A percentile compares a stretch with the other conserved stretches of the same genome.
Evolutionary conservation across 768 basidiomycete species (phyloP).

Genomic region (Boletellus ananiceps): DNA sequence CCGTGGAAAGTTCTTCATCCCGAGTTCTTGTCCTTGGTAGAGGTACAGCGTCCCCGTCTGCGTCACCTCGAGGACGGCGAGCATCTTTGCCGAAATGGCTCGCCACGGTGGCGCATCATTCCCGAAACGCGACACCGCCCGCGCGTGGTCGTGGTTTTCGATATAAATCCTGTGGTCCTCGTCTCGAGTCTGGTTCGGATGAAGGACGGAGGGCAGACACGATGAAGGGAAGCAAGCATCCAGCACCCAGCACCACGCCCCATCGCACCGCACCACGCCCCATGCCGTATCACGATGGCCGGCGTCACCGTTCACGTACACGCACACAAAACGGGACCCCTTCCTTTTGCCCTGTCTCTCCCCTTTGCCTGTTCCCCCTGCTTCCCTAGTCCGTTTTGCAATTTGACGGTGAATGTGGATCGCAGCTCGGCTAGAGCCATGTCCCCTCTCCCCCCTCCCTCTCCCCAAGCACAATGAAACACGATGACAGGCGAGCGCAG

Average conservation of each 20-base stretch:
- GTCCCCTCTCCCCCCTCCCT: too few relatives aligned
- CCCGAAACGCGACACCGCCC: conserved; percentile 62
- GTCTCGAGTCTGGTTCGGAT: background rate
- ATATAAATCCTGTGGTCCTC: conserved; percentile 45
- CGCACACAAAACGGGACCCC: too few relatives aligned
- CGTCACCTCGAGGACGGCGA: conserved; percentile 56
- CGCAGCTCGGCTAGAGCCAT: too few relatives aligned
- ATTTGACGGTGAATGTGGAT: too few relatives aligned
- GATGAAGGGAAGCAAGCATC: conserved; percentile 12
- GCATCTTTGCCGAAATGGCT: conserved; percentile 55
- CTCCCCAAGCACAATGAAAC: too few relatives aligned
- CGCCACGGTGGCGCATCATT: conserved; percentile 58
- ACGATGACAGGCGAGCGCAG: background rate
- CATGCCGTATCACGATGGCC: background rate
- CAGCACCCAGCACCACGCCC: too few relatives aligned
- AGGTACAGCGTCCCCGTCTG: conserved; percentile 67
- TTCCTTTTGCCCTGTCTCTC: too few relatives aligned
- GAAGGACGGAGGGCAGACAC: conserved; percentile 10
- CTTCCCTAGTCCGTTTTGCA: too few relatives aligned
- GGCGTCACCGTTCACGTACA: too few relatives aligned
- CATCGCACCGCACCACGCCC: background rate
- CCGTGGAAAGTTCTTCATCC: conserved; percentile 56
- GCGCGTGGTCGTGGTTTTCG: conserved; percentile 67
- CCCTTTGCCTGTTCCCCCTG: too few relatives aligned
- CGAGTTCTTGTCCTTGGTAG: conserved; percentile 75